phyloP scores from a whole-genome alignment of 768 basidiomycete genomes.

The Suillus subluteus region DNA sequence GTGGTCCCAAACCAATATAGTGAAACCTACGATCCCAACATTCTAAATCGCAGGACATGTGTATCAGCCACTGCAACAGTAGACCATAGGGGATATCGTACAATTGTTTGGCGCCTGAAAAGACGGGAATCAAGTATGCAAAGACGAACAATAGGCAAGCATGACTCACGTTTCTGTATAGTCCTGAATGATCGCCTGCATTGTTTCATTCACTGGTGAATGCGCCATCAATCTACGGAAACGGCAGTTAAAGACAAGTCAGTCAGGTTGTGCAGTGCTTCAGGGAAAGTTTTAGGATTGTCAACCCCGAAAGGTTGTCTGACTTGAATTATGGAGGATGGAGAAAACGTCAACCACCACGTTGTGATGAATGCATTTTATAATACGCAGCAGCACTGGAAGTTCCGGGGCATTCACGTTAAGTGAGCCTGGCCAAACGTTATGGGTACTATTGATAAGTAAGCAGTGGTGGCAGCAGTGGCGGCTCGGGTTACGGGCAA shows the following conservation, averaged over 20 bases:
- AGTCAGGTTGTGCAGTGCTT: too few species aligned
- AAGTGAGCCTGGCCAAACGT: too few species aligned
- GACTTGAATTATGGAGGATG: not conserved
- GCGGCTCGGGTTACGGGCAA: not conserved
- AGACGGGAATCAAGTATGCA: not conserved
- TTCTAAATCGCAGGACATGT: conserved; percentile 34
- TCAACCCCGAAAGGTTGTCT: not conserved
- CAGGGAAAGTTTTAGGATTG: not conserved
- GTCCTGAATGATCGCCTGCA: not conserved
- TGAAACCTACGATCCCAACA: conserved; percentile 52
- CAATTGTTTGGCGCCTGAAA: not conserved
- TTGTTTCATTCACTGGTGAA: not conserved
- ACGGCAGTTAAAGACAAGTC: not conserved
- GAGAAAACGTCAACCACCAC: not conserved
- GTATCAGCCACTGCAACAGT: not conserved
- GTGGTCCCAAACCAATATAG: conserved; percentile 49
- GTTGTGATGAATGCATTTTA: not conserved
- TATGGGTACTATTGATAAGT: too few species aligned
- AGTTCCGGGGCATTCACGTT: not conserved
- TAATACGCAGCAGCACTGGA: not conserved
- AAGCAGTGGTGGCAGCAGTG: too few species aligned
- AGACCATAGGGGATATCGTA: not conserved
- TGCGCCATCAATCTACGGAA: not conserved
- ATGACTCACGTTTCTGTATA: not conserved
- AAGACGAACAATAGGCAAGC: not conserved